Evolutionary conservation across 306 rosid species (phyloP).

Genomic region (Amphicarpaea edgeworthii): DNA sequence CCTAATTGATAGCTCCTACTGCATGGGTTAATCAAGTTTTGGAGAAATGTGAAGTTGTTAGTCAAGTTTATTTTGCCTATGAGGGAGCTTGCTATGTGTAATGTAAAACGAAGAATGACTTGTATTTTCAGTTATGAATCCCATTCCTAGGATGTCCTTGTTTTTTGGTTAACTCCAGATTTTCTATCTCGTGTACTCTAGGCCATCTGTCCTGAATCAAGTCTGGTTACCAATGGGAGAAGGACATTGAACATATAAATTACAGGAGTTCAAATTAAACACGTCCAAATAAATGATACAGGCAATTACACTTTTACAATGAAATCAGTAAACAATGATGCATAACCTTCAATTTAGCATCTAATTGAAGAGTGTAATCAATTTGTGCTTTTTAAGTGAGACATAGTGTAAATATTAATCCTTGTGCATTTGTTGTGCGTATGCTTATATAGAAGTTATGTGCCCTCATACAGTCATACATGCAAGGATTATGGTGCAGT

Average conservation of each 20-base stretch:
- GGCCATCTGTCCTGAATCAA: not conserved
- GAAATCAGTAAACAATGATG: conserved; percentile 10
- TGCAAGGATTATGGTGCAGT: too few relatives aligned
- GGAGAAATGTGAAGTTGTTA: not conserved
- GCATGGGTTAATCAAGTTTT: conserved; percentile 1
- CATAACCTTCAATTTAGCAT: conserved; percentile 25
- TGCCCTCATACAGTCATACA: not conserved
- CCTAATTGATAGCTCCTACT: not conserved
- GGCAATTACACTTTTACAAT: not conserved
- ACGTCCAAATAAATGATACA: not conserved
- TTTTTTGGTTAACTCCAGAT: not conserved
- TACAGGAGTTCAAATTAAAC: conserved; percentile 28
- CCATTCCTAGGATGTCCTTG: not conserved
- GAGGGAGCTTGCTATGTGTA: conserved; percentile 18
- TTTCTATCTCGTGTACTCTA: not conserved
- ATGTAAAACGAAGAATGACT: not conserved
- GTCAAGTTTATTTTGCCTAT: not conserved
- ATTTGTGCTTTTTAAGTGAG: conserved; percentile 9
- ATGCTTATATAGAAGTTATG: conserved; percentile 15
- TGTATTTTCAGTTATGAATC: conserved; percentile 21
- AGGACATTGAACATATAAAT: not conserved
- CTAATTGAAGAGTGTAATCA: conserved; percentile 20
- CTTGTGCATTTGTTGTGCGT: not conserved
- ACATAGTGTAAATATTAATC: not conserved
- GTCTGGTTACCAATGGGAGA: conserved; percentile 14